Conservation (phyloP, 2,329 filamentous ascomycete species). For the Karstenula rhodostoma region DNA sequence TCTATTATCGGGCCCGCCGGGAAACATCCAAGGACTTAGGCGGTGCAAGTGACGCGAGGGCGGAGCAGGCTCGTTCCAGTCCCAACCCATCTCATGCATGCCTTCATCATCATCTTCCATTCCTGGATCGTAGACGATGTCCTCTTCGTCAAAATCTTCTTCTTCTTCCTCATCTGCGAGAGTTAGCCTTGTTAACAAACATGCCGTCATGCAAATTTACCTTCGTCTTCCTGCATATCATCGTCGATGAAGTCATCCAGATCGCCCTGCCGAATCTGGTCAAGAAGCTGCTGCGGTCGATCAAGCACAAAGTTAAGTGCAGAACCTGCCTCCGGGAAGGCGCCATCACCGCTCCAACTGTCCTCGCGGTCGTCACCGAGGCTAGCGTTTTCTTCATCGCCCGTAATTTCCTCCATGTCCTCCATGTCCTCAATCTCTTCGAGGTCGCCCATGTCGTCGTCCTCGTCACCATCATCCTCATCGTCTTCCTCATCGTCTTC, state of each 20-base stretch:
- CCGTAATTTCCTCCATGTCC: constrained; percentile 55
- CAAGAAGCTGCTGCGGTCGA: constrained; percentile 50
- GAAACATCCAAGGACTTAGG: constrained; percentile 67
- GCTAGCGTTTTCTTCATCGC: constrained; percentile 58
- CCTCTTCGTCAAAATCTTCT: constrained; percentile 73
- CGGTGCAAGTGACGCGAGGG: constrained; percentile 61
- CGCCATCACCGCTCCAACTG: constrained; percentile 57
- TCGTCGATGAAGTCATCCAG: constrained; percentile 64
- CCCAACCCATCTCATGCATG: constrained; percentile 55
- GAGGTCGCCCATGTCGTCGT: constrained; percentile 53
- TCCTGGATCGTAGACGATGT: constrained; percentile 65
- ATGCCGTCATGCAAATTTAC: constrained; percentile 55
- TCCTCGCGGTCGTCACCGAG: constrained; percentile 51
- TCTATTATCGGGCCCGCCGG: constrained; percentile 59
- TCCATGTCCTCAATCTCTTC: constrained; percentile 54
- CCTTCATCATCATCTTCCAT: constrained; percentile 57
- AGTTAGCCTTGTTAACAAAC: constrained; percentile 35
- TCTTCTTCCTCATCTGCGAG: constrained; percentile 63
- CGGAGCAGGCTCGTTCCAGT: constrained; percentile 54
- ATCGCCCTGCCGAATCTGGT: constrained; percentile 54
- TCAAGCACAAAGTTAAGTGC: constrained; percentile 46
- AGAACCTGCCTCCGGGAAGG: constrained; percentile 59
- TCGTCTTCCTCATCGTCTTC: constrained; percentile 59
- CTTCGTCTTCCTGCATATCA: constrained; percentile 66
- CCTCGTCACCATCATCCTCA: constrained; percentile 57